phyloP scores from a whole-genome alignment of 1,284 basidiomycete genomes.

The Apiotrichum domesticum region DNA sequence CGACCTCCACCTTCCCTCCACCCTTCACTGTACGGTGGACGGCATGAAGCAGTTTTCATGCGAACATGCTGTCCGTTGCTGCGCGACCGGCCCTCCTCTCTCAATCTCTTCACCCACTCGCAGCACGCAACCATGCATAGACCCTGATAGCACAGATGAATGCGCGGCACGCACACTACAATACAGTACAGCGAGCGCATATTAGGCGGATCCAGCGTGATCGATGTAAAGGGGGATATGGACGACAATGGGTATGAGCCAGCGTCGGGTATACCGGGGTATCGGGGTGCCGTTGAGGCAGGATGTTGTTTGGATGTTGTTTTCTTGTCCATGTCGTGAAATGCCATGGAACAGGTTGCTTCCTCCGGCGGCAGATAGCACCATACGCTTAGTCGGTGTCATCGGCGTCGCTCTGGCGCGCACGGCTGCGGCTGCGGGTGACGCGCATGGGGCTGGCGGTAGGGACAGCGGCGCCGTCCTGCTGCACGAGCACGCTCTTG shows the following conservation, averaged over 20 bases:
- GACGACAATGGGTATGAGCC: slow-evolving; percentile 9
- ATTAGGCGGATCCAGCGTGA: background rate
- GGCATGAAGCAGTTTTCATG: too few relatives aligned
- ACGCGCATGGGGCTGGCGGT: slow-evolving; percentile 30
- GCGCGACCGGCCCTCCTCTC: too few relatives aligned
- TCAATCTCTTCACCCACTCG: too few relatives aligned
- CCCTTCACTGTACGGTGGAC: background rate
- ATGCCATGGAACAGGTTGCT: too few relatives aligned
- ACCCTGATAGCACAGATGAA: slow-evolving; percentile 17
- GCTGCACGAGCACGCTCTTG: slow-evolving; percentile 1
- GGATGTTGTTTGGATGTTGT: background rate
- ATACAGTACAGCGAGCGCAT: background rate
- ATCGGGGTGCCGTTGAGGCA: slow-evolving; percentile 17
- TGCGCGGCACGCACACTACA: slow-evolving; percentile 4
- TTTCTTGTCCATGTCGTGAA: too few relatives aligned
- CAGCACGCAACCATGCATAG: slow-evolving; percentile 7
- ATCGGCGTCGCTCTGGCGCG: slow-evolving; percentile 31
- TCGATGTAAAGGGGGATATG: background rate
- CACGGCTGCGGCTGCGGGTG: slow-evolving; percentile 42
- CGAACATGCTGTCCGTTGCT: too few relatives aligned
- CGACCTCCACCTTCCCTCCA: slow-evolving; percentile 8
- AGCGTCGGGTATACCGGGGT: slow-evolving; percentile 7
- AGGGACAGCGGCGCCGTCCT: background rate
- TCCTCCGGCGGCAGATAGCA: background rate
- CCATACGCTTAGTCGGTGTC: slow-evolving; percentile 13